Conservation (phyloP, 2,329 filamentous ascomycete species). For the Camptophora hylomeconis region DNA sequence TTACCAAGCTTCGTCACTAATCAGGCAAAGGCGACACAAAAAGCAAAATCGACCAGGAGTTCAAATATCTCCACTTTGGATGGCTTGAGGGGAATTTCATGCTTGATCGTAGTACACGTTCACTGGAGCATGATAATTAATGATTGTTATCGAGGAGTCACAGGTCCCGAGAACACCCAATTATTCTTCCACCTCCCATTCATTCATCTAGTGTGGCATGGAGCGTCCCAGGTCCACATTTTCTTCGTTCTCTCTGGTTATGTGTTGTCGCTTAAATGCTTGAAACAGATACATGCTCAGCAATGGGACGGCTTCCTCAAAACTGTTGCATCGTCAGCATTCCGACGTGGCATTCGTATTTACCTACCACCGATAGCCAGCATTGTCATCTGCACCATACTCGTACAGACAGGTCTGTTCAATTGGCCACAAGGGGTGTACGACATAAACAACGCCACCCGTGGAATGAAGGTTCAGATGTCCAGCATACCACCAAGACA, state of each 20-base stretch:
- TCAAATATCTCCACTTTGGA: no score
- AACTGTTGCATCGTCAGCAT: constrained; percentile 27
- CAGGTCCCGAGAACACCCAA: no score
- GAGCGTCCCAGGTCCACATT: constrained; percentile 15
- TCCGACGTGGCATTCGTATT: constrained; percentile 27
- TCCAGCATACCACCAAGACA: constrained; percentile 26
- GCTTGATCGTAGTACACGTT: no score
- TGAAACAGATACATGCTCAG: constrained; percentile 26
- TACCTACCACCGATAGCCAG: constrained; percentile 28
- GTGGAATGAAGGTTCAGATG: background rate
- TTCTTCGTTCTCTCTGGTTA: constrained; percentile 36
- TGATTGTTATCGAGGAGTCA: no score
- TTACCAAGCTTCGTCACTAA: no score
- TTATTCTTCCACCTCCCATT: constrained; percentile 4
- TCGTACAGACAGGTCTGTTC: constrained; percentile 22
- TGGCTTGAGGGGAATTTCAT: no score
- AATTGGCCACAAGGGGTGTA: background rate
- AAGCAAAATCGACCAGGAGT: no score
- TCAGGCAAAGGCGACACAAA: no score
- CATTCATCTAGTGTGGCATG: constrained; percentile 3
- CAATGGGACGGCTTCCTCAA: no score
- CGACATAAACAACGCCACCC: background rate
- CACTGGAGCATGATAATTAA: no score
- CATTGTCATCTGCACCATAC: constrained; percentile 25
- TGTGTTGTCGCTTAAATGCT: constrained; percentile 28